phyloP scores from a whole-genome alignment of 163 green algal genomes.

The Chlamydomonas reinhardtii region DNA sequence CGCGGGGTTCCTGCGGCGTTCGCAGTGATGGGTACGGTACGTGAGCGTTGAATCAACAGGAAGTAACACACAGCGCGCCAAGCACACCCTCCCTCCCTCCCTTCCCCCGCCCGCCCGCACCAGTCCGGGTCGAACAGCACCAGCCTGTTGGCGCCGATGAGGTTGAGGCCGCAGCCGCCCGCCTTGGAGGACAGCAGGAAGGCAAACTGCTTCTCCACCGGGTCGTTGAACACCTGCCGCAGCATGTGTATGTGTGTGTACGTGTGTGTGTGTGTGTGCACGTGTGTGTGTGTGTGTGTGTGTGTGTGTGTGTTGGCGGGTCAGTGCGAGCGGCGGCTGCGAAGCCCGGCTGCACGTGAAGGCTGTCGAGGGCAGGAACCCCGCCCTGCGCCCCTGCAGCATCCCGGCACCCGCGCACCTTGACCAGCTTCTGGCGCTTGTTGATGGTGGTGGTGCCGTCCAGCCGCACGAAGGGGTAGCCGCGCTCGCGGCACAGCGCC shows the following conservation, averaged over 20 bases:
- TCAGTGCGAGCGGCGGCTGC: no score
- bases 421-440: constrained; percentile 97
- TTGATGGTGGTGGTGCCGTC: constrained; percentile 93
- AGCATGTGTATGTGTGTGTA: not conserved
- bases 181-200: constrained; percentile 97
- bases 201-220: constrained; percentile 87
- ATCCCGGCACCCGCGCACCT: no score
- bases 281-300: no score
- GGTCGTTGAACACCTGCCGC: constrained; percentile 91
- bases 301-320: no score
- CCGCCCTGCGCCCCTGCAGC: no score
- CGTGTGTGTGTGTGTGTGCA: no score
- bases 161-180: constrained; percentile 98
- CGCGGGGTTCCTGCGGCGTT: constrained; percentile 85
- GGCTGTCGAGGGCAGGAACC: no score
- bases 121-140: constrained; percentile 98
- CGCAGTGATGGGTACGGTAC: no score
- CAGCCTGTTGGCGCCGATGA: constrained; percentile 96
- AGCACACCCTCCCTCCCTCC: no score
- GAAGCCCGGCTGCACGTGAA: no score
- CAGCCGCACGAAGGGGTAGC: constrained; percentile 92
- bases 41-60: no score
- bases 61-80: no score
- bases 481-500: constrained; percentile 87
- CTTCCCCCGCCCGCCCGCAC: constrained; percentile 38